Evolutionary conservation across 1,284 basidiomycete species (phyloP).

Genomic region (Malassezia equina): DNA sequence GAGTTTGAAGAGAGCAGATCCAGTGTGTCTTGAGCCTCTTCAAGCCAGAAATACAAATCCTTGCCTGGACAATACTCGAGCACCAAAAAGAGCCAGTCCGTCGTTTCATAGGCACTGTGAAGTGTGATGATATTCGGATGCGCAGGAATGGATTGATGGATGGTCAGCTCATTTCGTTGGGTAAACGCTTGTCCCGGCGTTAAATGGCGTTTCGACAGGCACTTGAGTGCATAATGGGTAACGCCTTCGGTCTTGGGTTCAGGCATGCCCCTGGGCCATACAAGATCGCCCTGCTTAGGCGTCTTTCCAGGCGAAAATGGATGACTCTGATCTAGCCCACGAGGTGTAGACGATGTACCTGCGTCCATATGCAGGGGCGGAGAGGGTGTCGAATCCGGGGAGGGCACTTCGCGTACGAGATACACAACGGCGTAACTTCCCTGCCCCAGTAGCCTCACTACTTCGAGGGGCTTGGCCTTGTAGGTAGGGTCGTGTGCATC

Average conservation of each 20-base stretch:
- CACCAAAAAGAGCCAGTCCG: slow-evolving; percentile 66
- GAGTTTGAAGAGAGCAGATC: not conserved
- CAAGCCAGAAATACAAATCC: slow-evolving; percentile 82
- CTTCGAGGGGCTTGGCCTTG: slow-evolving; percentile 31
- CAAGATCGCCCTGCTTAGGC: not conserved
- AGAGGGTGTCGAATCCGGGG: not conserved
- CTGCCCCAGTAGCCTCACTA: slow-evolving; percentile 39
- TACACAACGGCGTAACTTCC: slow-evolving; percentile 47
- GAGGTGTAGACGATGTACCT: not conserved
- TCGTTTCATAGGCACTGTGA: slow-evolving; percentile 59
- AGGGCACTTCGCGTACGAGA: slow-evolving; percentile 34
- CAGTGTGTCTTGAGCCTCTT: slow-evolving; percentile 51
- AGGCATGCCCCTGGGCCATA: not conserved
- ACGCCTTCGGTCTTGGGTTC: not conserved
- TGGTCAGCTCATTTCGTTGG: slow-evolving; percentile 59
- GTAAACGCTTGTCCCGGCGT: slow-evolving; percentile 38
- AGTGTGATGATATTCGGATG: slow-evolving; percentile 94
- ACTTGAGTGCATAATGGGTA: slow-evolving; percentile 77
- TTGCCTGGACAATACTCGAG: slow-evolving; percentile 92
- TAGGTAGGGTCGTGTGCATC: slow-evolving; percentile 31
- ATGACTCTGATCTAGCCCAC: not conserved
- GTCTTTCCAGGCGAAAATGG: not conserved
- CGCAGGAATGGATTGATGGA: slow-evolving; percentile 81
- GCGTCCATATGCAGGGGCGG: not conserved
- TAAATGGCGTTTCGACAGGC: slow-evolving; percentile 60